Evolutionary conservation across 78 protist species (phyloP), one percentile per base, ranked within the genome.

Genomic region (Trichosphaerium sp.): DNA sequence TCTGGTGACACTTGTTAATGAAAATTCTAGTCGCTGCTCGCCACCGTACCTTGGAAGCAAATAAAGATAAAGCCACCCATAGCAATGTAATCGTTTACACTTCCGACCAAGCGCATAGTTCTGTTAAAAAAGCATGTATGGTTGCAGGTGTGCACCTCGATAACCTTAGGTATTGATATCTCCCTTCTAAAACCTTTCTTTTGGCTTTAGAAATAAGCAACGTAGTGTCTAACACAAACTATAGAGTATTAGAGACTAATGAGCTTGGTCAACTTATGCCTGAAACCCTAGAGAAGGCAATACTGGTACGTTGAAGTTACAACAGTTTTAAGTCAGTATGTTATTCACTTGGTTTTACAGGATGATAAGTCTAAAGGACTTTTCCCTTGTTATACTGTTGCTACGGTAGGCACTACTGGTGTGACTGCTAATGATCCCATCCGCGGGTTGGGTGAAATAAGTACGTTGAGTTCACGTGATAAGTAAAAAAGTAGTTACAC

Each of bases 361-460:
- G 35, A 2, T 18, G 83, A 77, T 35, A 0, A 15, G 14, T 55
- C 81, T 6, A 4, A 32, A 1, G 86, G 86, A 1, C 60, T 66
- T 11, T 0, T 68, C 2, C 86, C 86, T 25, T 65, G 47, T 59
- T 66, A 60, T 10, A 75, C 69, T 26, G 34, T 37, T 28, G 66
- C 61, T 15, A 74, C 73, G 21, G 0, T 18, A 26, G 86, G 86
- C 1, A 65, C 86, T 10, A 80, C 86, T 1, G 18, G n/a, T 32
- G 42, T 64, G 3, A 41, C 65, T 40, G 86, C 79, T 25, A 0
- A 54, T n/a, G 86, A 80, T 52, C 38, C 25, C 71, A 1, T 52
- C 44, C 29, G 1, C 25, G 52, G 8, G n/a, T 2, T 47, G 28
- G 51, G 51, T n/a, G 32, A 47, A 47, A 21, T 47, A 47, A 47